Percentiles rank a stretch among this genome's conserved stretches.
Conservation (phyloP, 1,284 basidiomycete species). For the Boletus hoseneyae region DNA sequence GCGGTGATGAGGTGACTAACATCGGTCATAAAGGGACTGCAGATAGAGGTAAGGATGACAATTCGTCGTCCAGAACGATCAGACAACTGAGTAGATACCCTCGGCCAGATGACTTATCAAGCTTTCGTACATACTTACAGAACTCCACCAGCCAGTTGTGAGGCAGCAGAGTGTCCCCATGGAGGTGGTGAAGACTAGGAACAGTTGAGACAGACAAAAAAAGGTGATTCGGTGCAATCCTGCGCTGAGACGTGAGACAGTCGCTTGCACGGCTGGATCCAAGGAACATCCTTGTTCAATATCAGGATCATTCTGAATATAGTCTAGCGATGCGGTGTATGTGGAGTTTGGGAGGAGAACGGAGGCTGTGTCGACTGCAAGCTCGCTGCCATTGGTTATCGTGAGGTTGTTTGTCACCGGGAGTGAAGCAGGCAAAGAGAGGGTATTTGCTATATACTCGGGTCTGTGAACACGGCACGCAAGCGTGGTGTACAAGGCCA, state of each 20-base stretch:
- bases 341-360: slow-evolving; percentile 1
- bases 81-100: slow-evolving; percentile 50
- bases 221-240: slow-evolving; percentile 35
- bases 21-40: slow-evolving; percentile 67
- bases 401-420: neutral
- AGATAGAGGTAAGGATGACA: slow-evolving; percentile 59
- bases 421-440: neutral
- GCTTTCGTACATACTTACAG: slow-evolving; percentile 36
- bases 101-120: neutral
- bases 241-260: slow-evolving; percentile 64
- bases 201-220: slow-evolving; percentile 10
- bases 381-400: neutral
- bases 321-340: neutral
- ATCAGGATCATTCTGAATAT: slow-evolving; percentile 1
- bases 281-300: slow-evolving; percentile 50
- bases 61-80: slow-evolving; percentile 75
- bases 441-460: slow-evolving; percentile 37
- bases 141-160: slow-evolving; percentile 85
- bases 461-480: slow-evolving; percentile 54
- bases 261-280: slow-evolving; percentile 71
- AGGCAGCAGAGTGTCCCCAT: slow-evolving; percentile 72
- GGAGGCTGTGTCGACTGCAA: neutral
- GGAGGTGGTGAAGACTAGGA: slow-evolving; percentile 55
- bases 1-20: slow-evolving; percentile 65
- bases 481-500: slow-evolving; percentile 60